These are phyloP conservation scores for Myriangium duriaei DNA, from an alignment of 2,329 filamentous ascomycete species.

Conservation along the genomic window DNA sequence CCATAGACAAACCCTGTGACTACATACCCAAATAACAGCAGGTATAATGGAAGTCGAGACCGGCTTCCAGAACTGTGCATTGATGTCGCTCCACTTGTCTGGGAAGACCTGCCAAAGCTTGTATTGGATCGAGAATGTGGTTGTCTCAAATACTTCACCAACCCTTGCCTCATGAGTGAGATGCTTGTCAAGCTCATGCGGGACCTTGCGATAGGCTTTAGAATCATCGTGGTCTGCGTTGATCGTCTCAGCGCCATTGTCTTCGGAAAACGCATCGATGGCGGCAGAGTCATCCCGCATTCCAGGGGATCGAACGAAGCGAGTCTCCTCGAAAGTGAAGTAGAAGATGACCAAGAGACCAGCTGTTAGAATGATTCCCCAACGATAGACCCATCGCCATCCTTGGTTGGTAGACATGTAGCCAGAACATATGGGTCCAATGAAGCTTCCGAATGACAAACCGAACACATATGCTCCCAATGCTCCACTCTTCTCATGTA, in stretches of 20 bases:
- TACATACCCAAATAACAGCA: slow-evolving; percentile 12
- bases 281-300: slow-evolving; percentile 7
- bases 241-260: no score
- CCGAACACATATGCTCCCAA: slow-evolving; percentile 11
- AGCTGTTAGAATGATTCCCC: slow-evolving; percentile 23
- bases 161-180: slow-evolving; percentile 4
- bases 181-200: no score
- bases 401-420: slow-evolving; percentile 28
- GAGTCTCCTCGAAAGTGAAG: slow-evolving; percentile 27
- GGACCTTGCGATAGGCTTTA: no score
- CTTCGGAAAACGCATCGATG: no score
- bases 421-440: slow-evolving; percentile 27
- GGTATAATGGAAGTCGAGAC: slow-evolving; percentile 7
- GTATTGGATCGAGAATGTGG: slow-evolving; percentile 9
- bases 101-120: slow-evolving; percentile 10
- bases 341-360: slow-evolving; percentile 21
- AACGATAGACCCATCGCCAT: slow-evolving; percentile 26
- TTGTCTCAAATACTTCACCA: slow-evolving; percentile 9
- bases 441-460: slow-evolving; percentile 24
- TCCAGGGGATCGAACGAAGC: slow-evolving; percentile 7
- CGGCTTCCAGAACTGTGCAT: slow-evolving; percentile 10
- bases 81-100: slow-evolving; percentile 4
- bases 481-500: slow-evolving; percentile 9
- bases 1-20: neutral
- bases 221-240: no score